A percentile compares a stretch with the other conserved stretches of the same genome.
Conservation (phyloP, 306 rosid species). For the Boehmeria nivea region DNA sequence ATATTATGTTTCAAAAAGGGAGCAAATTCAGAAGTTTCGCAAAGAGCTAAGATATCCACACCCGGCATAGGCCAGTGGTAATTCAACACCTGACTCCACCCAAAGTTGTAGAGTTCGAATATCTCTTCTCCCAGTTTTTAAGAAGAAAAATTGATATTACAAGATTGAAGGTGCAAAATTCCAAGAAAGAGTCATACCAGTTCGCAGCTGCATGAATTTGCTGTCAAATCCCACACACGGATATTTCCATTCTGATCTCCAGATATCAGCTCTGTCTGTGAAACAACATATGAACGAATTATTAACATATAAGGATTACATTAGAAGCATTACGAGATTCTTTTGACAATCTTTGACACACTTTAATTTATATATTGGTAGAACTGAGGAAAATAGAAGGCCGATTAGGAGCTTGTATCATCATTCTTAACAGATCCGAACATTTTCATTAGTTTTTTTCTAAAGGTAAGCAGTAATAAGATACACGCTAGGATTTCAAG, state of each 20-base stretch:
- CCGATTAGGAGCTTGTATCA: not conserved
- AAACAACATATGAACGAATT: conserved; percentile 17
- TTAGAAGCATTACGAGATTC: too few species aligned
- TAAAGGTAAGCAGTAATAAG: not conserved
- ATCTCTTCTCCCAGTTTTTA: too few species aligned
- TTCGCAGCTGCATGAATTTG: conserved; percentile 98
- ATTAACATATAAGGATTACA: too few species aligned
- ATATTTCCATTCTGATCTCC: conserved; percentile 99
- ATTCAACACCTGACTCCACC: too few species aligned
- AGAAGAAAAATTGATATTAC: too few species aligned
- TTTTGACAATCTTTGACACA: too few species aligned
- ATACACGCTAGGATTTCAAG: not conserved
- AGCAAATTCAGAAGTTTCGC: too few species aligned
- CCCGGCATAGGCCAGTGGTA: too few species aligned
- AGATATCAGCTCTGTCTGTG: conserved; percentile 93
- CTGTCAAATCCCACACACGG: conserved; percentile 99
- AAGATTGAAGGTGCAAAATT: too few species aligned
- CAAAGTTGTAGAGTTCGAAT: too few species aligned
- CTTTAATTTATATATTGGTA: too few species aligned
- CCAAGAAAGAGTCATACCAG: conserved; percentile 46
- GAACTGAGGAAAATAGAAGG: not conserved
- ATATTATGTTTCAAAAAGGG: not conserved
- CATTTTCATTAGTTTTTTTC: not conserved
- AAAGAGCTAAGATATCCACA: too few species aligned
- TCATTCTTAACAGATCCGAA: conserved; percentile 8